A percentile compares a stretch with the other conserved stretches of the same genome.
Conservation (phyloP, 116 monocot species). For the Cymodocea nodosa region DNA sequence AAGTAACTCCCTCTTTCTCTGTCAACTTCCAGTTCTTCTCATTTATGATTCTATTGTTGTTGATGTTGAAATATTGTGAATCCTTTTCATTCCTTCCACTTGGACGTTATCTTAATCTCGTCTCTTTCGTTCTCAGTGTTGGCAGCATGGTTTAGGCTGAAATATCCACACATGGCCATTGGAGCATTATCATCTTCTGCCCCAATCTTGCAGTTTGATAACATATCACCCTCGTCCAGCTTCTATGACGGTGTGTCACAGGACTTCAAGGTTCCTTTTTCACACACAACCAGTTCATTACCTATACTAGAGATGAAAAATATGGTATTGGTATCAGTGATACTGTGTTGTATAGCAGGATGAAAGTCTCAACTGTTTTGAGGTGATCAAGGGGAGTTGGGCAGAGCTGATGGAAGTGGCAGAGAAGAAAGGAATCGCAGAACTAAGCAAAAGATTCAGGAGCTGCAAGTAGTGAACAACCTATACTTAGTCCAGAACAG, state of each 20-base stretch:
- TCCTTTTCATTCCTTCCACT: neutral
- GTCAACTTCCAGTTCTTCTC: neutral
- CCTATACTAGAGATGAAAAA: neutral
- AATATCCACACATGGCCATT: slow-evolving; percentile 81
- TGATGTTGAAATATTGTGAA: neutral
- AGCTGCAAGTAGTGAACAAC: slow-evolving; percentile 44
- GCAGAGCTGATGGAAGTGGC: slow-evolving; percentile 53
- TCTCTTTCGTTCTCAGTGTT: slow-evolving; percentile 42
- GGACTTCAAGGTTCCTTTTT: slow-evolving; percentile 50
- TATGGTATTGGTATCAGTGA: neutral
- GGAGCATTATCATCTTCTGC: slow-evolving; percentile 92
- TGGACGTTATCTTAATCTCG: neutral
- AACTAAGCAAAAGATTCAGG: slow-evolving; percentile 47
- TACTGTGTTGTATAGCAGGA: slow-evolving; percentile 12
- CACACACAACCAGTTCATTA: too few species aligned
- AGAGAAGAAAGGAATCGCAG: slow-evolving; percentile 30
- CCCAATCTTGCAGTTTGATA: slow-evolving; percentile 85
- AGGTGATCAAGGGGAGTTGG: slow-evolving; percentile 76
- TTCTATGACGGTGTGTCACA: slow-evolving; percentile 87
- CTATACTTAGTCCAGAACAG: neutral
- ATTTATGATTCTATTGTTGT: neutral
- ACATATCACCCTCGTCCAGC: slow-evolving; percentile 65
- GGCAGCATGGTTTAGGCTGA: slow-evolving; percentile 95
- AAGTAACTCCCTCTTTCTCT: slow-evolving; percentile 26
- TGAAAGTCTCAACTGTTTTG: slow-evolving; percentile 74